phyloP scores from a whole-genome alignment of 2,329 filamentous ascomycete species.

The Lachnellula suecica region DNA sequence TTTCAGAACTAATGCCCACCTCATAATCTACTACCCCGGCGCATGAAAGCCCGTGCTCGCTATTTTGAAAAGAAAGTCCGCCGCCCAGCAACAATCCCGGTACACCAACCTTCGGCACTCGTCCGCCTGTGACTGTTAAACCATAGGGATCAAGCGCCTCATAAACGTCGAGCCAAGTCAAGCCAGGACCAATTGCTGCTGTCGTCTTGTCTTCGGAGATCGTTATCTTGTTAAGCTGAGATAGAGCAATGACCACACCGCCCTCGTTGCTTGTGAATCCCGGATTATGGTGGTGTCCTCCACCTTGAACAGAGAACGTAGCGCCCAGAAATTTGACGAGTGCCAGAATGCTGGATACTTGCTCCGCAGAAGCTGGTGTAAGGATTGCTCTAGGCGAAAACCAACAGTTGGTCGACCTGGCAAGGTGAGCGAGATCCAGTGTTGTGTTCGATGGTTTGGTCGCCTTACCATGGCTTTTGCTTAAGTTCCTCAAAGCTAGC shows the following conservation, averaged over 20 bases:
- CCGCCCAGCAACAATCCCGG: constrained; percentile 36
- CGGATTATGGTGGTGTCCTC: neutral
- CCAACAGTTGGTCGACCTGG: neutral
- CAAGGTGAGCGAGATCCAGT: neutral
- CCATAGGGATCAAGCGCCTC: constrained; percentile 29
- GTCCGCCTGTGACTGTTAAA: constrained; percentile 35
- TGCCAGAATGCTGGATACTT: neutral
- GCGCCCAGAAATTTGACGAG: neutral
- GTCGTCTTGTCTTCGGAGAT: constrained; percentile 24
- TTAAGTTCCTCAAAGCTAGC: neutral
- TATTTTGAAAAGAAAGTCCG: constrained; percentile 11
- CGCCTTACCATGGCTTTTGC: constrained; percentile 9
- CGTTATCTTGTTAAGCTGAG: constrained; percentile 20
- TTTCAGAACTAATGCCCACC: constrained; percentile 23
- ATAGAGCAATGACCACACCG: constrained; percentile 48
- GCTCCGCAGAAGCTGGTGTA: neutral
- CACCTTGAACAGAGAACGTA: neutral
- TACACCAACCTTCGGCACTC: constrained; percentile 36
- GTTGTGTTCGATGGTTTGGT: neutral
- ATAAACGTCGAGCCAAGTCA: constrained; percentile 39
- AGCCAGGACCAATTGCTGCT: constrained; percentile 35
- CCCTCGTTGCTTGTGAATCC: constrained; percentile 42
- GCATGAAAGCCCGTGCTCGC: constrained; percentile 44
- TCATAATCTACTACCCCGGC: constrained; percentile 45
- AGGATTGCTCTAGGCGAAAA: neutral